These are phyloP conservation scores for Vitis hybrid DNA, from an alignment of 177 flowering plant species.

Conservation along the genomic window DNA sequence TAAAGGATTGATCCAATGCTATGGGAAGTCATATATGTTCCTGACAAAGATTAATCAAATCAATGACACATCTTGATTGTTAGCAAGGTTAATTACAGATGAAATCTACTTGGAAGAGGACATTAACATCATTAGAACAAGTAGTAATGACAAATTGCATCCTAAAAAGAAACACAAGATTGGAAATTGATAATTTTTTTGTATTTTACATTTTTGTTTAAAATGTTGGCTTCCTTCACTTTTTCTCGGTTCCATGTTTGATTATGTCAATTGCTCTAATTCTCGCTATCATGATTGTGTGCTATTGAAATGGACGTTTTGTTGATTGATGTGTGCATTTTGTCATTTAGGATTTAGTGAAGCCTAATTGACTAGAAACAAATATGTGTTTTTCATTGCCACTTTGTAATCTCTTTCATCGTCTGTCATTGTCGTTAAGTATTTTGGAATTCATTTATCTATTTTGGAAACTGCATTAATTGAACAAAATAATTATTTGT, in stretches of 20 bases:
- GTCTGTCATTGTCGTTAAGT: conserved; percentile 12
- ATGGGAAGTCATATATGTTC: too few relatives aligned
- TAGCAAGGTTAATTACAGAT: too few relatives aligned
- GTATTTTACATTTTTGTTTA: too few relatives aligned
- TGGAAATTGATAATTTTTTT: too few relatives aligned
- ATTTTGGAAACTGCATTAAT: neutral
- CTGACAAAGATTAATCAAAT: too few relatives aligned
- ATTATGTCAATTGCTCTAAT: neutral
- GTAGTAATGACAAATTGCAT: too few relatives aligned
- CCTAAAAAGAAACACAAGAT: too few relatives aligned
- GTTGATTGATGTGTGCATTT: conserved; percentile 45
- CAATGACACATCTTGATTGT: too few relatives aligned
- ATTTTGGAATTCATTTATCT: neutral
- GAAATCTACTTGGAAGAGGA: too few relatives aligned
- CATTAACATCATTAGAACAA: too few relatives aligned
- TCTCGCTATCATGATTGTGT: conserved; percentile 1
- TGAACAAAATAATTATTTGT: neutral
- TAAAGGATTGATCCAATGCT: too few relatives aligned
- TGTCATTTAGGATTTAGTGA: conserved; percentile 61
- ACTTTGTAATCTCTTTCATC: conserved; percentile 58
- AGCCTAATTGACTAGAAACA: conserved; percentile 49
- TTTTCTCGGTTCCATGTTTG: neutral
- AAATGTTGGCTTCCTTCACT: neutral
- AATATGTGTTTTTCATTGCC: conserved; percentile 49
- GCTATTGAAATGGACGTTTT: conserved; percentile 23